Base-by-base conservation (phyloP, 23 red algal genomes). In the Agarophyton chilense region DNA sequence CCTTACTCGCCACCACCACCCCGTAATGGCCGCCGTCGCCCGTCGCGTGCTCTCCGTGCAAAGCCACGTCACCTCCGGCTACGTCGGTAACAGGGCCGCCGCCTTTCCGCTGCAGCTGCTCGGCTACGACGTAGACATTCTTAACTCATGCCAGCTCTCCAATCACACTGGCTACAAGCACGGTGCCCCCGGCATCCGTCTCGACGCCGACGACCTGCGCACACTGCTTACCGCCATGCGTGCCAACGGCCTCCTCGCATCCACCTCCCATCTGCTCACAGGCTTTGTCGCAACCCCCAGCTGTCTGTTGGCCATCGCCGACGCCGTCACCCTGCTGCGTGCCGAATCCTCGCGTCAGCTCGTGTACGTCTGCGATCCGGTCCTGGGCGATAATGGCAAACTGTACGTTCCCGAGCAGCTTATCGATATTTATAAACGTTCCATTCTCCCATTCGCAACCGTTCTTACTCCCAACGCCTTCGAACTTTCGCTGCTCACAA, bases 121-220 rank as follows among this genome's bases (percentile, higher is more conserved):
- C 25, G 93, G 93, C 29, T 96, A 90, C 80, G 90, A 99, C 49
- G 97, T 99, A 18, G 97, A 99, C 77, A 52, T 87, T 14, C 80
- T 99, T 77, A 84, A 95, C 68, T 92, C 93, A 7, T 89, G 92
- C 67, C 81, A 89, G 43, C 93, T 99, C 56, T 78, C 90, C 84
- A 99, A 99, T 84, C 97, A 99, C 75, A 99, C 97, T 14, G 97
- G 89, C 42, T 99, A 99, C 77, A 36, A 22, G 19, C 64, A 91
- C 33, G 90, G 82, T 26, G 92, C 82, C 26, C 49, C 77, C 52
- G 97, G 97, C 35, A 73, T 78, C 34, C 63, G 78, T 8, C 71
- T 93, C 32, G 78, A 68, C 29, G 74, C 73, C 19, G 54, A 90
- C 13, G 81, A 96, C 26, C 58, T 99, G 28, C 45, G 52, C 50